These are phyloP conservation scores for Tricholoma bakamatsutake DNA, from an alignment of 768 basidiomycete species.

Conservation along the genomic window DNA sequence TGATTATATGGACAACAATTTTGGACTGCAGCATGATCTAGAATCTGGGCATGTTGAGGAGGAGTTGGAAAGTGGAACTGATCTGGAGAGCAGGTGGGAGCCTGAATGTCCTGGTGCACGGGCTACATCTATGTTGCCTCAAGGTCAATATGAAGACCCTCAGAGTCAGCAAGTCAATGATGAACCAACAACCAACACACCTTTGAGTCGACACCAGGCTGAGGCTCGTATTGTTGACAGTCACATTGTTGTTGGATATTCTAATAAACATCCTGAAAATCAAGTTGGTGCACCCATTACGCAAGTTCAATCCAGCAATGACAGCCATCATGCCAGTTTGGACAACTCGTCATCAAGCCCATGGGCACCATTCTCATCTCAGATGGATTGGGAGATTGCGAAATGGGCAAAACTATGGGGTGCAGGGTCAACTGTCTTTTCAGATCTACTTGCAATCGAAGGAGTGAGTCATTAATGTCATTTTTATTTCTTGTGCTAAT, in stretches of 20 bases:
- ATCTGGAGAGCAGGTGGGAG: neutral
- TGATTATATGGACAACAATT: neutral
- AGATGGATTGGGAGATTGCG: conserved; percentile 34
- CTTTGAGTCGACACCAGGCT: neutral
- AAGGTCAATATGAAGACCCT: neutral
- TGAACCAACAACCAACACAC: neutral
- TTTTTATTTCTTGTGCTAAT: neutral
- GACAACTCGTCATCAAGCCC: conserved; percentile 5
- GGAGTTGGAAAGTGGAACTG: neutral
- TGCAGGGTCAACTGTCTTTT: conserved; percentile 28
- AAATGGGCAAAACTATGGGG: conserved; percentile 33
- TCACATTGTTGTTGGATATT: neutral
- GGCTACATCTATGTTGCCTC: neutral
- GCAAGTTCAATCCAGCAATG: neutral
- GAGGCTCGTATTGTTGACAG: neutral
- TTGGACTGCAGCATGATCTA: too few species aligned
- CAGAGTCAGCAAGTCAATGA: neutral
- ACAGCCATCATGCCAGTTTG: neutral
- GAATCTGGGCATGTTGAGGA: neutral
- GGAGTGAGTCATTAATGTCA: conserved; percentile 22
- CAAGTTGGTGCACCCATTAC: neutral
- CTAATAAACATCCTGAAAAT: neutral
- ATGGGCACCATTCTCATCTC: conserved; percentile 27
- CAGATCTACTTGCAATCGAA: conserved; percentile 32
- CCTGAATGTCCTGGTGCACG: neutral